Conservation (phyloP, 257 asterid genomes). For the Solanum appendiculatum region DNA sequence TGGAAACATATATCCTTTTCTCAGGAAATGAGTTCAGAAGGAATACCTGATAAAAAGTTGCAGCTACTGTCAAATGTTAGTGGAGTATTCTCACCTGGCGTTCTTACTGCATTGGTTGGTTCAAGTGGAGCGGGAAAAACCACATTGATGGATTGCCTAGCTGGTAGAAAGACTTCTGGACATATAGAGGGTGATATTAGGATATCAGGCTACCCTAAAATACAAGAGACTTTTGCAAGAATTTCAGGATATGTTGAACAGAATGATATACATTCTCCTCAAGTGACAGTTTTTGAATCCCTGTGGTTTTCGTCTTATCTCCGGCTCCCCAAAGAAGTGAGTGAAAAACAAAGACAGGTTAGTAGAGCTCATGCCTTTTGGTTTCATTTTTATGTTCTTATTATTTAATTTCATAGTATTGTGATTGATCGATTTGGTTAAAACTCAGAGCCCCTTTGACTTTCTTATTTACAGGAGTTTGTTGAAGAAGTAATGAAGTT, state of each 20-base stretch:
- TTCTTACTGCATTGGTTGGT: conserved; percentile 86
- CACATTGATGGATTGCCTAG: conserved; percentile 88
- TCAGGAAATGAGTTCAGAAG: conserved; percentile 75
- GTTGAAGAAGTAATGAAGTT: not conserved
- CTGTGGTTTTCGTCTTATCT: not conserved
- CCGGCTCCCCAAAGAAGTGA: not conserved
- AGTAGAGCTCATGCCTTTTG: not conserved
- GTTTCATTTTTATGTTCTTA: not conserved
- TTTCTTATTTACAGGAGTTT: not conserved
- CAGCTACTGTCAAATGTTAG: conserved; percentile 70
- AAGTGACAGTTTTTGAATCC: not conserved
- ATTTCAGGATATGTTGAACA: not conserved
- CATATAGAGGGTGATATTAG: not conserved
- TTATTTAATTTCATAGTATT: not conserved
- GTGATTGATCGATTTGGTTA: not conserved
- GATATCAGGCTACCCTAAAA: conserved; percentile 52
- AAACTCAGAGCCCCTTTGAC: not conserved
- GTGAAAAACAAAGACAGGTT: not conserved
- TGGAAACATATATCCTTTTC: not conserved
- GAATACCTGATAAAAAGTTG: conserved; percentile 54
- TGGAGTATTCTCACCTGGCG: conserved; percentile 83
- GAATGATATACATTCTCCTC: conserved; percentile 27
- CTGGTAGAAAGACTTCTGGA: not conserved
- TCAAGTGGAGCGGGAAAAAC: conserved; percentile 97
- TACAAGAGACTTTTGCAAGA: not conserved